These are phyloP conservation scores for Scutellaria barbata DNA, from an alignment of 257 asterid genomes.

Conservation along the genomic window DNA sequence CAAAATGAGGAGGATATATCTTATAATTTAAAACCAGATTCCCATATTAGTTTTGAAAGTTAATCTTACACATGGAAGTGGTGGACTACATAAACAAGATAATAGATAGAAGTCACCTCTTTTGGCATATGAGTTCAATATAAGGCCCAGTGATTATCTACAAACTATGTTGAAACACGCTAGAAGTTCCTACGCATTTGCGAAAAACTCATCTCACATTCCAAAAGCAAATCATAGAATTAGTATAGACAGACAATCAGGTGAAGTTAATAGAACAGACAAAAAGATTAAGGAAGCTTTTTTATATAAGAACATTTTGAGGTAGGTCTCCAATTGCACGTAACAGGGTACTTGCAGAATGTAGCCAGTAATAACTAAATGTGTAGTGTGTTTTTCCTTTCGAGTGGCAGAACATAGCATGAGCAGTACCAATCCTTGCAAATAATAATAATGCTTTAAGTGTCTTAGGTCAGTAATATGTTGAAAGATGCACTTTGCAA, in stretches of 20 bases:
- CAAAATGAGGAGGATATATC: no score
- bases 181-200: neutral
- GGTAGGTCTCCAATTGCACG: neutral
- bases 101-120: neutral
- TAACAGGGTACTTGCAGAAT: neutral
- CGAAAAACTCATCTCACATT: neutral
- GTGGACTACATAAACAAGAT: constrained; percentile 1
- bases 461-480: constrained; percentile 11
- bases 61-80: neutral
- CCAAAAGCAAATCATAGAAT: neutral
- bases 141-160: neutral
- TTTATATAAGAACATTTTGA: neutral
- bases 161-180: neutral
- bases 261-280: neutral
- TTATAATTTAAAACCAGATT: neutral
- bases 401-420: neutral
- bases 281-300: neutral
- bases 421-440: constrained; percentile 3
- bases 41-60: neutral
- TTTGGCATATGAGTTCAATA: neutral
- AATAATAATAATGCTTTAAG: constrained; percentile 4
- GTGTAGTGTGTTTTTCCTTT: neutral
- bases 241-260: neutral
- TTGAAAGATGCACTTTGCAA: neutral
- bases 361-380: neutral